These are phyloP conservation scores for Populus hybrid DNA, from an alignment of 441 rosid species.

Conservation along the genomic window DNA sequence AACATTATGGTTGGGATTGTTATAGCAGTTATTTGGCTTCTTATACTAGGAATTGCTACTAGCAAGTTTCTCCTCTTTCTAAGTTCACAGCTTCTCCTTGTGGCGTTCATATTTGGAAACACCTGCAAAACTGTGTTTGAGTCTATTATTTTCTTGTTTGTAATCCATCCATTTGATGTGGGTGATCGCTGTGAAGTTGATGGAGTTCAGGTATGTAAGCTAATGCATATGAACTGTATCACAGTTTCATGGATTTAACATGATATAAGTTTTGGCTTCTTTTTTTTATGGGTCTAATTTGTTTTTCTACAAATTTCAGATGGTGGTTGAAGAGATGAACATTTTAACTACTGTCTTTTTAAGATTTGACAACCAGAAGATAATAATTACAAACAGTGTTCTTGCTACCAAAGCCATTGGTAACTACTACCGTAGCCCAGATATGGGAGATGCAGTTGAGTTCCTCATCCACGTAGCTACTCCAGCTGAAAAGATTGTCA, in stretches of 20 bases:
- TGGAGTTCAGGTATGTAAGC: slow-evolving; percentile 54
- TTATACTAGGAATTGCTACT: slow-evolving; percentile 64
- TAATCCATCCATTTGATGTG: slow-evolving; percentile 84
- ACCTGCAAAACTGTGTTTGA: slow-evolving; percentile 77
- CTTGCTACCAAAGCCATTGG: slow-evolving; percentile 60
- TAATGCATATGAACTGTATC: not conserved
- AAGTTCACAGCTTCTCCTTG: slow-evolving; percentile 70
- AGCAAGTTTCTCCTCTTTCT: slow-evolving; percentile 48
- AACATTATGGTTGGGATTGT: slow-evolving; percentile 37
- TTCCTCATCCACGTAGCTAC: slow-evolving; percentile 63
- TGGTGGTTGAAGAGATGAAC: slow-evolving; percentile 93
- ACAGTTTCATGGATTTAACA: not conserved
- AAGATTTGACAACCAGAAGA: slow-evolving; percentile 66
- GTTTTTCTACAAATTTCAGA: slow-evolving; percentile 29
- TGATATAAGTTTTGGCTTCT: not conserved
- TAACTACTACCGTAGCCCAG: slow-evolving; percentile 78
- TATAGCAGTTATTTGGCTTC: slow-evolving; percentile 53
- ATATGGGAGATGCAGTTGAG: slow-evolving; percentile 70
- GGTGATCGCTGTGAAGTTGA: slow-evolving; percentile 80
- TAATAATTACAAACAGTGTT: slow-evolving; percentile 54
- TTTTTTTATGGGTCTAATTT: not conserved
- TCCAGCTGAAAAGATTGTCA: slow-evolving; percentile 56
- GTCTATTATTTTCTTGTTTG: slow-evolving; percentile 73
- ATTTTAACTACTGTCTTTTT: slow-evolving; percentile 72
- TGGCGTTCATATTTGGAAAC: slow-evolving; percentile 79